These are phyloP conservation scores for Leavenworthia alabamica DNA, from an alignment of 345 rosid genomes.

Conservation along the genomic window DNA sequence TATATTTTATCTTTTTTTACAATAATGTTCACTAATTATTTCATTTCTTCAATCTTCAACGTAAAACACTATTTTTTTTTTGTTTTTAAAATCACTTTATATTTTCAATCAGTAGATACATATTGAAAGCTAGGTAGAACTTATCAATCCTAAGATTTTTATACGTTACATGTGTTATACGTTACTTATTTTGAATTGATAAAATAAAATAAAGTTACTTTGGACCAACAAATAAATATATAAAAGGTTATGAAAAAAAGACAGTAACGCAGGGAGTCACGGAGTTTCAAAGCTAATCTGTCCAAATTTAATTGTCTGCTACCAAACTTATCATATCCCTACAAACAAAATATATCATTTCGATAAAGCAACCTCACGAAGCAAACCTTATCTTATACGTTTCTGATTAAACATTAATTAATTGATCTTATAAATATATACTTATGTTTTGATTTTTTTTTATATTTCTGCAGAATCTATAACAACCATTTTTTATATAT, in stretches of 20 bases:
- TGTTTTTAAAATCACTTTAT: too few relatives aligned
- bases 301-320: neutral
- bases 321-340: conserved; percentile 7
- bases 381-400: neutral
- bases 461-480: neutral
- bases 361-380: neutral
- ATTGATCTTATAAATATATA: too few relatives aligned
- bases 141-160: neutral
- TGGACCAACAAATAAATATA: neutral
- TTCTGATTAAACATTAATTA: too few relatives aligned
- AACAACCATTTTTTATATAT: neutral
- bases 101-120: too few relatives aligned
- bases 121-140: neutral
- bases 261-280: neutral
- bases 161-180: neutral
- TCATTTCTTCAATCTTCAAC: neutral
- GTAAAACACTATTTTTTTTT: too few relatives aligned
- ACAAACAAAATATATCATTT: neutral
- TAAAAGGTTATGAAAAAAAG: neutral
- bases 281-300: neutral
- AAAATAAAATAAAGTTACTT: neutral
- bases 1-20: neutral
- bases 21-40: neutral
- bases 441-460: too few relatives aligned
- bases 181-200: neutral